phyloP scores from a whole-genome alignment of 2,329 filamentous ascomycete species.

The Phoma sp. region DNA sequence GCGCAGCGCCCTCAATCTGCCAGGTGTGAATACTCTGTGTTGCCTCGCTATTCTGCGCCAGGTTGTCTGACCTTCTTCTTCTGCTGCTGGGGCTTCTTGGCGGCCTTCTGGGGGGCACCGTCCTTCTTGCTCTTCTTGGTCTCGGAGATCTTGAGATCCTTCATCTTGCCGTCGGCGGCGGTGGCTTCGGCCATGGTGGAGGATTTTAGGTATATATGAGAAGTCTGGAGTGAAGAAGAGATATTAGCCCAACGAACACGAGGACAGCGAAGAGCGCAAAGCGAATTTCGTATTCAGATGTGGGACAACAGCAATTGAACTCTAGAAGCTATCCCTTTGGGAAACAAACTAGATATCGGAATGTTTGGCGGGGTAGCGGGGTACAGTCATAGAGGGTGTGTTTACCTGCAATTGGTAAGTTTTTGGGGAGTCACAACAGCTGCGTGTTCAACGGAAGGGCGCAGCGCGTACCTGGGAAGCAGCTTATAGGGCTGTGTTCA shows the following conservation, averaged over 20 bases:
- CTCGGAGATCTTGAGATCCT: conserved; percentile 51
- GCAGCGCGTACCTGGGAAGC: conserved; percentile 14
- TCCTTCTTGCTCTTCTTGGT: conserved; percentile 47
- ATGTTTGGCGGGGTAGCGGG: conserved; percentile 43
- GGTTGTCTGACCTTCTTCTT: conserved; percentile 52
- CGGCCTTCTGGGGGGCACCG: conserved; percentile 37
- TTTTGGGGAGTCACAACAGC: conserved; percentile 5
- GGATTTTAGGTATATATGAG: neutral
- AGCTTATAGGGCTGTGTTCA: conserved; percentile 13
- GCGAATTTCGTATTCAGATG: conserved; percentile 3
- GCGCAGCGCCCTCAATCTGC: conserved; percentile 61
- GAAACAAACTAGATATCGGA: conserved; percentile 18
- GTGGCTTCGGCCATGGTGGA: conserved; percentile 42
- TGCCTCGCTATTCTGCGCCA: neutral
- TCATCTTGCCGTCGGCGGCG: conserved; percentile 53
- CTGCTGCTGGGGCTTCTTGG: conserved; percentile 53
- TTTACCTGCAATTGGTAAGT: conserved; percentile 33
- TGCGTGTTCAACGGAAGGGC: neutral
- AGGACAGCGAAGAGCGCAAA: neutral
- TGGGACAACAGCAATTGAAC: conserved; percentile 14
- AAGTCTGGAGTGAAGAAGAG: conserved; percentile 2
- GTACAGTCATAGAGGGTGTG: conserved; percentile 23
- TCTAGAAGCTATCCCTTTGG: conserved; percentile 16
- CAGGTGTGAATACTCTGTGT: conserved; percentile 22
- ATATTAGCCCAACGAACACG: conserved; percentile 15